Conservation (phyloP, 2,329 filamentous ascomycete species). For the Colletotrichum salicis region DNA sequence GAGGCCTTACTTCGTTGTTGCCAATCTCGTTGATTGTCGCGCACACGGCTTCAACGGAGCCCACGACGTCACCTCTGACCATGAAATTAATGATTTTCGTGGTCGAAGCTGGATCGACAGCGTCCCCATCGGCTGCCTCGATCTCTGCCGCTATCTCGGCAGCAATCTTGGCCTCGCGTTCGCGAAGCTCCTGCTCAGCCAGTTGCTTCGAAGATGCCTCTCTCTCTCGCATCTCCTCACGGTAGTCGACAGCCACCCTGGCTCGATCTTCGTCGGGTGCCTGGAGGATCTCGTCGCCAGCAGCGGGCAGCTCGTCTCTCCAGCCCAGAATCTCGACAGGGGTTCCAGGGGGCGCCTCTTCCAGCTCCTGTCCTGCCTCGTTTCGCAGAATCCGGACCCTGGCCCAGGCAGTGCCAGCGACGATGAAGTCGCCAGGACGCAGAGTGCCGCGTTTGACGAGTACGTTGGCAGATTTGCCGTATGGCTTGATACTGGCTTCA, state of each 20-base stretch:
- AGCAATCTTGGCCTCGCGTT: conserved; percentile 60
- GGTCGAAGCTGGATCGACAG: conserved; percentile 43
- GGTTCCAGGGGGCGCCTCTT: conserved; percentile 83
- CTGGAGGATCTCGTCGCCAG: conserved; percentile 89
- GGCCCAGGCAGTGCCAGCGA: conserved; percentile 89
- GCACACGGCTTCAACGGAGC: conserved; percentile 90
- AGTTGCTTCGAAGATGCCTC: conserved; percentile 84
- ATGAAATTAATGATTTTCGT: conserved; percentile 78
- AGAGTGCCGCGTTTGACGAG: conserved; percentile 90
- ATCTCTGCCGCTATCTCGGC: conserved; percentile 49
- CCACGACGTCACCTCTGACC: conserved; percentile 91
- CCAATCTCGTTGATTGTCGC: conserved; percentile 82
- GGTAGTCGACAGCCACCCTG: conserved; percentile 80
- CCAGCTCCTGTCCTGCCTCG: conserved; percentile 79
- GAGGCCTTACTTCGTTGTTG: conserved; percentile 83
- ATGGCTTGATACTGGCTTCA: conserved; percentile 87
- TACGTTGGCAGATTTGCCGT: conserved; percentile 87
- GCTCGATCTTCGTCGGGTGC: conserved; percentile 82
- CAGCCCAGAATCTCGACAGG: conserved; percentile 96
- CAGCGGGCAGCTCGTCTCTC: conserved; percentile 81
- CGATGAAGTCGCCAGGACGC: conserved; percentile 81
- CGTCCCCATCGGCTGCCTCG: conserved; percentile 49
- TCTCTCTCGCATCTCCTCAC: conserved; percentile 76
- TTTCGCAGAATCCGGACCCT: conserved; percentile 86
- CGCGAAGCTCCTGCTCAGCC: conserved; percentile 75